Base-by-base conservation (phyloP, 768 basidiomycete species). In the Leccinum aurantiacum region DNA sequence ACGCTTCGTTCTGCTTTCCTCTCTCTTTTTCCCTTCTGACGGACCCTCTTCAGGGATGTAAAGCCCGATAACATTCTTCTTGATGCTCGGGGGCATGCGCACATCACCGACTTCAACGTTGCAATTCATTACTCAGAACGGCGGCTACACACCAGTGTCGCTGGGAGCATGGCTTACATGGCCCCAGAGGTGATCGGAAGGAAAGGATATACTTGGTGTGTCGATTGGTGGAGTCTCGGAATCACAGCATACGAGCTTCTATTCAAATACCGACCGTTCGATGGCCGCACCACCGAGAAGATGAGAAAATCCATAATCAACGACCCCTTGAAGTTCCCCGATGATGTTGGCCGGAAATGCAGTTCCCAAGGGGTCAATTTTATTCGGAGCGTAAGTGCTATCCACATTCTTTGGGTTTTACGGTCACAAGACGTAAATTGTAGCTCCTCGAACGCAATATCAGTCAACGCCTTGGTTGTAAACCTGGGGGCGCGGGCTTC, bases 121-220 rank as follows among this genome's bases (percentile, higher is more conserved):
- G 97, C 96, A 24, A 96, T 98, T 8, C 96, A 98, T 74, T 98
- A 94, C 72, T 96, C 95, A 11, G 91, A 93, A 60, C 82, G 89
- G 55, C 84, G 95, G 37, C 69, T 90, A 61, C 89, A 98, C 74
- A 94, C 92, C 0, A 93, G 92, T 60, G 91, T 99, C 15, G 96
- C 97, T 7, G 97, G 97, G 4, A 95, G 92, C 69, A 95, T 99
- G 93, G 96, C 97, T 0, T 99, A 99, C 77, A 99, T 99, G 97
- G 95, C 95, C 10, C 95, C 96, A 0, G 94, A 99, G 74, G 90
- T 99, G n/a, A 81, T 98, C 48, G 85, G 84, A 54, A 88, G 91
- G 69, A 89, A 87, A 69, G 97, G 97, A 15, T 99, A 99, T 74
- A 90, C 90, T 4, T 95, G 92, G 83, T 87, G 87, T 53, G 84